Base-by-base conservation (phyloP, 306 rosid species). In the Prinsepia uniflora region DNA sequence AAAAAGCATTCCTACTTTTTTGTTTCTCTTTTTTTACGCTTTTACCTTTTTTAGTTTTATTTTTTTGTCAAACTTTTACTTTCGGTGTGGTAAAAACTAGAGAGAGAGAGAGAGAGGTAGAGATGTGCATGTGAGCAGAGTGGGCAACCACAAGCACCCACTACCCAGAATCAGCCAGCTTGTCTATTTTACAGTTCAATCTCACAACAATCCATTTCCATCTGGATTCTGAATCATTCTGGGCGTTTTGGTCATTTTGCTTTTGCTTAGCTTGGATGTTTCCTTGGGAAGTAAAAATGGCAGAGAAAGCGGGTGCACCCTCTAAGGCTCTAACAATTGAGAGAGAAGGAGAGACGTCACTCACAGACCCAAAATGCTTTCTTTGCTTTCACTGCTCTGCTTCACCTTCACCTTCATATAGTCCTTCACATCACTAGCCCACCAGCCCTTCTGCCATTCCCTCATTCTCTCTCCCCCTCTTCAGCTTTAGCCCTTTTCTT, bases 341-440 rank as follows among this genome's bases (percentile, higher is more conserved):
- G 69, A 24, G 45, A 55, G 54, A 72, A 56, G 57, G 61, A 67
- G 5, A 52, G 20, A 60, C 6, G 58, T 6, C 19, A 19, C 20
- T 10, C 58, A 53, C 58, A 36, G 24, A 15, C 34, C 58, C 52
- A 30, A 49, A 34, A 20, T 24, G 8, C 52, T 67, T 79, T 42
- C 75, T 70, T 64, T 57, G 70, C 76, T 70, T 73, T 65, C 78
- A 81, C 84, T 81, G 46, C 84, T 76, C 75, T 72, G 46, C 79
- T 65, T 67, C 77, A 45, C 56, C 65, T 40, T 65, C 72, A 30
- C 36, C 58, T 71, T 67, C 34, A 22, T 8, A 41, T 73, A 64
- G 65, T 63, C 19, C 65, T 49, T 45, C 62, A 12, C 50, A 43
- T n/a, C 60, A 20, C 44, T 42, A n/a, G 3, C 58, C 7, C n/a